Base-by-base conservation (phyloP, 2,329 filamentous ascomycete species). In the Curvularia sp. region DNA sequence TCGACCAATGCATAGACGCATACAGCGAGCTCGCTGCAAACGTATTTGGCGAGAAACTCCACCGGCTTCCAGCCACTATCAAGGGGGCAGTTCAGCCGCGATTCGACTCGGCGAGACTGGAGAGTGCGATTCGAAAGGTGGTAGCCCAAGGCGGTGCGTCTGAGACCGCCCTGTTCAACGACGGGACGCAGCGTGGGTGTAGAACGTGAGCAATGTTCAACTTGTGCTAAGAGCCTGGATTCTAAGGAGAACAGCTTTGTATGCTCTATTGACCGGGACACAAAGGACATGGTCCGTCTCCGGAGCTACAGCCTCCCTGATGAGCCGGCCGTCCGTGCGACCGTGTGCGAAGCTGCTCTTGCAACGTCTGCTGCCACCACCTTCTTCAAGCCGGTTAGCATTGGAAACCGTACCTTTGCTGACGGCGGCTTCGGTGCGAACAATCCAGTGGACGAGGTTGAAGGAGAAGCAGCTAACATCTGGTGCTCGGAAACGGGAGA, bases 1-100 rank as follows among this genome's bases (percentile, higher is more conserved):
- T 68, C 0, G 53, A 63, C 2, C 53, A 54, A 18, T 68, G 63
- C 39, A 65, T 65, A 13, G 25, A 4, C 1, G 53, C 53, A 21
- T 67, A 66, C 39, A 49, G 10, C 15, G 15, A 41, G 1, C 45
- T 67, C n/a, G 0, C 49, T 55, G 36, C 27, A 39, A 18, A 19
- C 36, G 53, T 66, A 0, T 67, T 67, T 18, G 38, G 9, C 1
- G 34, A 39, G 18, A 41, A 41, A 5, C 12, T 8, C 5, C 10
- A 8, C 38, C 12, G 18, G 38, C 38, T 41, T 41, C 38, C 38
- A 12, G 8, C 21, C 10, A 41, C 18, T 21, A 3, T 7, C 21
- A 5, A 1, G 38, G 38, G 1, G 12, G 12, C n/a, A 21, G 38
- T 41, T 1, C 10, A 41, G 38, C 7, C 38, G 38, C 38, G 38